A percentile compares a stretch with the other conserved stretches of the same genome.
Conservation (phyloP, 768 basidiomycete genomes). For the Lentinula sp. region DNA sequence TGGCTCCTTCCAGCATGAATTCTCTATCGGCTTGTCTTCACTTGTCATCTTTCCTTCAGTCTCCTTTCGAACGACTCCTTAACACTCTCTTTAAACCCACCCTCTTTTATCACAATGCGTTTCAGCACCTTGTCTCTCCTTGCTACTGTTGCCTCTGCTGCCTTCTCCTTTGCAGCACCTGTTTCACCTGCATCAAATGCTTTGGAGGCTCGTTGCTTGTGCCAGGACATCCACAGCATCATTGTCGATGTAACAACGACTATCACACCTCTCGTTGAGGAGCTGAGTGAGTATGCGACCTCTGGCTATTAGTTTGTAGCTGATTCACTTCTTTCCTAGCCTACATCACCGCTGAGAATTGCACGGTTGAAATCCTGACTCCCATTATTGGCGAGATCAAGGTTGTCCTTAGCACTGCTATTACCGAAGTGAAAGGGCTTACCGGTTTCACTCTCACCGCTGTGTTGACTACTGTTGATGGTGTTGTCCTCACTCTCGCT, state of each 20-base stretch:
- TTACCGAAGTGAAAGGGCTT: constrained; percentile 3
- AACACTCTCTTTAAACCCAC: constrained; percentile 6
- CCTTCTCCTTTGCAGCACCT: constrained; percentile 9
- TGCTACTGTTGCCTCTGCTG: constrained; percentile 8
- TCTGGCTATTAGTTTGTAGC: not conserved
- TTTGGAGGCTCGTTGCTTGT: constrained; percentile 6
- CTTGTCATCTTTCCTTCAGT: constrained; percentile 1
- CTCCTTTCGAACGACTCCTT: not conserved
- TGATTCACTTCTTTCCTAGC: not conserved
- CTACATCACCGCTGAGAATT: constrained; percentile 3
- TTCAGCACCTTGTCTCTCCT: constrained; percentile 6
- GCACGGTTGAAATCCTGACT: constrained; percentile 5
- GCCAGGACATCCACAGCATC: constrained; percentile 1
- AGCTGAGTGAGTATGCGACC: not conserved
- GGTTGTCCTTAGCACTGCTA: not conserved
- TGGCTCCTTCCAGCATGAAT: not conserved
- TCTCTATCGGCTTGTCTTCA: constrained; percentile 31
- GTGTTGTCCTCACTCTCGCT: constrained; percentile 1
- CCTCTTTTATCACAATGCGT: constrained; percentile 10
- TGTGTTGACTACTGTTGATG: constrained; percentile 6
- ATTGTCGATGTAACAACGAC: not conserved
- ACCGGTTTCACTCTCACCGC: constrained; percentile 2
- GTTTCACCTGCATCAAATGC: not conserved
- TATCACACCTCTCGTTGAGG: constrained; percentile 5
- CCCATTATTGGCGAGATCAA: constrained; percentile 7